Evolutionary conservation across 2,329 filamentous ascomycete species (phyloP), one percentile per base, ranked within the genome.

Genomic region (Diaporthe amygdali): DNA sequence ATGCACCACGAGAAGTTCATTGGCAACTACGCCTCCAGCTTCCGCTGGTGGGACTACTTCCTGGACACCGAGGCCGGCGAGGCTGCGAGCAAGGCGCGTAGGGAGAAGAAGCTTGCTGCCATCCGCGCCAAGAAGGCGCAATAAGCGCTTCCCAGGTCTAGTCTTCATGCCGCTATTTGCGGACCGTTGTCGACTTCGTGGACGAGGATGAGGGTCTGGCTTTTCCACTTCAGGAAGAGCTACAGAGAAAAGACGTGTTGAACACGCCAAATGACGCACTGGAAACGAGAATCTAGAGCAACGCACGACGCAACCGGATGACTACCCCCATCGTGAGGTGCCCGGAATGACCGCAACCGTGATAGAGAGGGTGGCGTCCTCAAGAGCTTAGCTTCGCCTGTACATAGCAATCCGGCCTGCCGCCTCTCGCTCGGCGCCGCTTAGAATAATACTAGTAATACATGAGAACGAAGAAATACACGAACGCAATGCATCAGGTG

Each of bases 1-100:
- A 87, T 95, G 54, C 96, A 99, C 85, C 96, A 99, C 85, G 96
- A 99, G 87, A 94, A 95, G 81, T 99, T 99, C 85, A 95, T 99
- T 74, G 96, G 96, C 77, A 99, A 99, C 87, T 99, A 98, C 82
- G 88, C 96, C 66, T 97, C 95, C 80, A 97, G 94, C 87, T 99
- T 99, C 91, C 90, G 96, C 82, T 99, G 96, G 96, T 99, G 96
- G 96, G 96, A 99, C 85, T 97, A 93, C 82, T 82, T 92, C 77
- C 88, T 98, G 76, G 95, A 98, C 83, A 99, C 96, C 73, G 96
- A 99, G 88, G 94, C 94, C 74, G 94, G 94, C 67, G 90, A 94
- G 46, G 96, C 97, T 83, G 94, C 96, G 49, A 89, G 93, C 77
- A 95, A 95, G 91, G 89, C 88, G 80, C 92, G 95, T 79, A 90